Percentiles rank a stretch among this genome's conserved stretches.
Conservation (phyloP, 768 basidiomycete genomes). For the Leccinum variicolor region DNA sequence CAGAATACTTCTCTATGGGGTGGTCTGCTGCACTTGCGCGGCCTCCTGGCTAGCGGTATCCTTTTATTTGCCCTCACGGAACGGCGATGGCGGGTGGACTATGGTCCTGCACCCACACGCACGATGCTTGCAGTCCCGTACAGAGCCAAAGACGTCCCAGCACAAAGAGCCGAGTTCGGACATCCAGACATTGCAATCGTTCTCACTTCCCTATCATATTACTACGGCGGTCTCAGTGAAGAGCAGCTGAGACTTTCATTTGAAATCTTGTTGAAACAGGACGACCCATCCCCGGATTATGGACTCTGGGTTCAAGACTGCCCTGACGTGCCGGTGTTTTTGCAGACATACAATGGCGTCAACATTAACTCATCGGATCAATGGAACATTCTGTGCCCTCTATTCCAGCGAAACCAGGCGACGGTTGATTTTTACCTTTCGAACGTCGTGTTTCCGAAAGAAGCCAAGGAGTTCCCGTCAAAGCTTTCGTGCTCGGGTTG, state of each 20-base stretch:
- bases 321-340: conserved; percentile 23
- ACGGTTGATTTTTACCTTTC: conserved; percentile 47
- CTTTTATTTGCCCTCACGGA: conserved; percentile 25
- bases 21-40: conserved; percentile 21
- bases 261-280: conserved; percentile 31
- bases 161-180: conserved; percentile 30
- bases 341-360: conserved; percentile 37
- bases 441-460: conserved; percentile 46
- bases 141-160: conserved; percentile 33
- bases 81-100: conserved; percentile 33
- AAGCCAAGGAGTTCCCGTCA: conserved; percentile 44
- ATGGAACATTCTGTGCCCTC: conserved; percentile 28
- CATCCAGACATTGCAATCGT: conserved; percentile 34
- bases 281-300: conserved; percentile 43
- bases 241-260: conserved; percentile 1
- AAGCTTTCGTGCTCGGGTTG: conserved; percentile 50
- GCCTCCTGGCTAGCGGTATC: conserved; percentile 25
- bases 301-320: conserved; percentile 33
- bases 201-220: conserved; percentile 34
- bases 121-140: conserved; percentile 32
- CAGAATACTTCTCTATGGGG: background rate
- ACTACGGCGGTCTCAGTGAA: conserved; percentile 16
- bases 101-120: conserved; percentile 17
- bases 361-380: conserved; percentile 41
- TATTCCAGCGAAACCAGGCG: conserved; percentile 35